These are phyloP conservation scores for Coemansia sp. DNA, from an alignment of 192 early-diverging fungal genomes.

Conservation along the genomic window DNA sequence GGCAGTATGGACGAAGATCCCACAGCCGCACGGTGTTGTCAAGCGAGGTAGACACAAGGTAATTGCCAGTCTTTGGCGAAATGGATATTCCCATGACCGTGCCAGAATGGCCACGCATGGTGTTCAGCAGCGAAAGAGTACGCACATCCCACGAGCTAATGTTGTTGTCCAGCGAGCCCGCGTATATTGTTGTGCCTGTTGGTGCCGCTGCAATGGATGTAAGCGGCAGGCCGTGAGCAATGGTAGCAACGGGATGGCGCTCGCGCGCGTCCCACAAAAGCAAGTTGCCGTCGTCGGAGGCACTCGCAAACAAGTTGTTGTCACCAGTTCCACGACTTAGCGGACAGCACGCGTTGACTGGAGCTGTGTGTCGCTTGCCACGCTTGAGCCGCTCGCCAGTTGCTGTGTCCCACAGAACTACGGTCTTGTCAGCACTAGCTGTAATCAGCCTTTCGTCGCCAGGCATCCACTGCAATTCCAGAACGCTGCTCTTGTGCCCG, in stretches of 20 bases:
- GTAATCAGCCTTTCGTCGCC: slow-evolving; percentile 76
- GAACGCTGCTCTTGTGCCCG: slow-evolving; percentile 78
- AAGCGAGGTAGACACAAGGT: slow-evolving; percentile 82
- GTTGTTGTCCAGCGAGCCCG: slow-evolving; percentile 86
- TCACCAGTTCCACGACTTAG: slow-evolving; percentile 58
- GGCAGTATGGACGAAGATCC: slow-evolving; percentile 86
- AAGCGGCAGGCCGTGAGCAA: slow-evolving; percentile 63
- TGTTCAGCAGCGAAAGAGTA: slow-evolving; percentile 59
- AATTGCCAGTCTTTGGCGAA: slow-evolving; percentile 75
- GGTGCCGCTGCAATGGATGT: slow-evolving; percentile 72
- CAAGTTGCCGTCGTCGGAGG: slow-evolving; percentile 81
- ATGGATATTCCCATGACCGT: slow-evolving; percentile 82
- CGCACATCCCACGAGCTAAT: slow-evolving; percentile 90
- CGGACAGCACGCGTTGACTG: slow-evolving; percentile 78
- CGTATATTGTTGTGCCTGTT: slow-evolving; percentile 74
- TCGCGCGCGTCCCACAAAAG: slow-evolving; percentile 70
- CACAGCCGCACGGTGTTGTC: slow-evolving; percentile 94
- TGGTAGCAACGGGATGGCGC: slow-evolving; percentile 56
- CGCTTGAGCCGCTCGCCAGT: slow-evolving; percentile 80
- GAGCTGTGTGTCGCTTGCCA: slow-evolving; percentile 71
- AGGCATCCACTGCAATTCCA: slow-evolving; percentile 89
- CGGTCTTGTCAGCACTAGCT: slow-evolving; percentile 75
- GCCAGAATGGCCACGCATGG: slow-evolving; percentile 79
- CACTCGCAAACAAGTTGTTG: slow-evolving; percentile 71
- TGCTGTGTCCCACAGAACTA: slow-evolving; percentile 76